Percentiles rank a stretch among this genome's conserved stretches.
These are phyloP conservation scores for Sarocladium kiliense DNA, from an alignment of 2,329 filamentous ascomycete genomes.

Conservation along the genomic window DNA sequence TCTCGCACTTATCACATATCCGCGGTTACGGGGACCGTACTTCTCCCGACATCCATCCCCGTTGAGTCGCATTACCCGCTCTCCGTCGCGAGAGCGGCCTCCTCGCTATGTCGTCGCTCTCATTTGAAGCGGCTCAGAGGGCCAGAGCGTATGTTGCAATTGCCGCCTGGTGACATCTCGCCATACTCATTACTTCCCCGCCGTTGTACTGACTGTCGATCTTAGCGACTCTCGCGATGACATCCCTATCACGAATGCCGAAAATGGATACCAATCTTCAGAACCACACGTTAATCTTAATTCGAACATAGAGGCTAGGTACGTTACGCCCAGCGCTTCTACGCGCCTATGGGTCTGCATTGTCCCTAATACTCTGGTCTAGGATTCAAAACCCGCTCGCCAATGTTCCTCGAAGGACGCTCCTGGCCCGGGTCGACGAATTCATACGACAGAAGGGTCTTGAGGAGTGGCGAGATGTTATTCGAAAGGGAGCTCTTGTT, in stretches of 20 bases:
- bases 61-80: background rate
- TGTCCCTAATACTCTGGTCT: conserved; percentile 13
- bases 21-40: conserved; percentile 6
- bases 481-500: conserved; percentile 67
- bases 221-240: conserved; percentile 4
- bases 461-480: conserved; percentile 48
- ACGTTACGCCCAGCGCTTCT: conserved; percentile 13
- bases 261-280: conserved; percentile 28
- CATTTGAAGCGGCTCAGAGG: conserved; percentile 5
- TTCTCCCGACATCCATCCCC: background rate
- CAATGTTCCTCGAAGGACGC: conserved; percentile 44
- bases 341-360: background rate
- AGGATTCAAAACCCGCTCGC: conserved; percentile 45
- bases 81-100: conserved; percentile 1
- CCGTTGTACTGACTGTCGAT: background rate
- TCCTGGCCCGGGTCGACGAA: conserved; percentile 51
- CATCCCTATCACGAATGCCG: conserved; percentile 15
- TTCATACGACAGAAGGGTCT: conserved; percentile 59
- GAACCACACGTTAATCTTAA: conserved; percentile 37
- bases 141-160: conserved; percentile 1
- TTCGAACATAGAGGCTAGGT: conserved; percentile 42
- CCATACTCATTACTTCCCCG: background rate
- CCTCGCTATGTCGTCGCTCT: conserved; percentile 1
- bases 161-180: background rate
- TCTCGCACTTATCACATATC: background rate